phyloP scores from a whole-genome alignment of 345 rosid genomes.

The Gossypium anomalum region DNA sequence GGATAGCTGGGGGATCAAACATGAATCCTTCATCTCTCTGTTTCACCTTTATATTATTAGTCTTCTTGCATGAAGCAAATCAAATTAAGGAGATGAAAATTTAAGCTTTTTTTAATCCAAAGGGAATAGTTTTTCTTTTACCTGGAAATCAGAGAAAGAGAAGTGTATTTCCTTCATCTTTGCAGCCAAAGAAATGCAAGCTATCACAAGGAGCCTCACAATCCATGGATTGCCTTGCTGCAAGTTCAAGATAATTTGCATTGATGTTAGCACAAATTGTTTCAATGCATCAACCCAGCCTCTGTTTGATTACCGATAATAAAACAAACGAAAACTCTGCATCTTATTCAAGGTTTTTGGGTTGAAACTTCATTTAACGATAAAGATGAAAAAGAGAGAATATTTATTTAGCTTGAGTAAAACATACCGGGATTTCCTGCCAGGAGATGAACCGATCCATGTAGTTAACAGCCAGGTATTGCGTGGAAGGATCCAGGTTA shows the following conservation, averaged over 20 bases:
- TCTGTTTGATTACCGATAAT: background rate
- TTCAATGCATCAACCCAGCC: background rate
- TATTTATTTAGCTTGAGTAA: no score
- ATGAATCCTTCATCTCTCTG: conserved; percentile 33
- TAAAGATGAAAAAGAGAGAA: background rate
- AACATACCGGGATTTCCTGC: conserved; percentile 35
- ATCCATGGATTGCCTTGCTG: conserved; percentile 50
- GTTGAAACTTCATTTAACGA: background rate
- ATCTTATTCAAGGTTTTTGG: background rate
- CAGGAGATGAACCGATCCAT: conserved; percentile 46
- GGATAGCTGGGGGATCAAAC: conserved; percentile 39
- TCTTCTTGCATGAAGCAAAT: background rate
- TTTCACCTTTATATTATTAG: conserved; percentile 7
- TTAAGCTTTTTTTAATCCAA: no score
- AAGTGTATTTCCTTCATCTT: conserved; percentile 40
- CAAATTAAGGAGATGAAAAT: background rate
- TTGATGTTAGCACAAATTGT: background rate
- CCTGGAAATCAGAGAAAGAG: conserved; percentile 32
- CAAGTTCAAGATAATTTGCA: conserved; percentile 3
- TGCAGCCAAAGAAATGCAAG: conserved; percentile 50
- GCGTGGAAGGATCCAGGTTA: conserved; percentile 29
- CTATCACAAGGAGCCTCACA: conserved; percentile 29
- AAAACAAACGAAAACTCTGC: background rate
- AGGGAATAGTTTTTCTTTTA: conserved; percentile 2
- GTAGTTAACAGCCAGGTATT: conserved; percentile 51